Conservation (phyloP, 2,329 filamentous ascomycete genomes). For the Phoma sp. region DNA sequence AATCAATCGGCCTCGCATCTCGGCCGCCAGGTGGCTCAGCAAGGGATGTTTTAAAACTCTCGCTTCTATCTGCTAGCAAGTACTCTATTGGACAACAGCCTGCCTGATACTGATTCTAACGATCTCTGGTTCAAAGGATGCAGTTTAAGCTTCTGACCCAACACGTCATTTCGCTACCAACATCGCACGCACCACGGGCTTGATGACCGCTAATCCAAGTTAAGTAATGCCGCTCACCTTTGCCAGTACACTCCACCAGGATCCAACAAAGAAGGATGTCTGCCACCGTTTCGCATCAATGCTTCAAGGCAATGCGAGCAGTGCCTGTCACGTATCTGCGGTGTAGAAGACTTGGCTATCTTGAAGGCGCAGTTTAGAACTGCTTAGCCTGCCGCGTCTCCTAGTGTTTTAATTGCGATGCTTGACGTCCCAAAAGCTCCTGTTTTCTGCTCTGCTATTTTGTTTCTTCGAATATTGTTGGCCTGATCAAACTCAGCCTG, state of each 20-base stretch:
- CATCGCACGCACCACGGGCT: background rate
- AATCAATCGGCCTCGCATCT: background rate
- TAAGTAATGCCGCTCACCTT: background rate
- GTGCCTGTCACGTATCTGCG: background rate
- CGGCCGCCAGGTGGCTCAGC: slow-evolving; percentile 3
- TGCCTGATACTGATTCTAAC: background rate
- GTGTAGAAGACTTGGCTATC: background rate
- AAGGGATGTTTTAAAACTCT: slow-evolving; percentile 5
- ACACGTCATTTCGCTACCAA: slow-evolving; percentile 2
- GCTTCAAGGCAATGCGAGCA: background rate
- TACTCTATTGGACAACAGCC: background rate
- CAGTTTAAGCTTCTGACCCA: slow-evolving; percentile 7
- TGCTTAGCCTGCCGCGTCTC: background rate
- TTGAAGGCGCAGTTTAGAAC: slow-evolving; percentile 2
- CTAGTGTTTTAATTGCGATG: background rate
- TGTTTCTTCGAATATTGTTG: background rate
- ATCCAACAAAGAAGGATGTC: slow-evolving; percentile 12
- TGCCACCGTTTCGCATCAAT: slow-evolving; percentile 2
- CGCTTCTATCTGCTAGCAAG: background rate
- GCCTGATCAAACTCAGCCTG: too few species aligned
- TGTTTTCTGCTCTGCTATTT: background rate
- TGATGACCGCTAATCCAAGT: background rate
- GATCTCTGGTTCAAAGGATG: background rate
- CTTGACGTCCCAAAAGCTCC: too few species aligned
- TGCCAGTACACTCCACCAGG: background rate